A percentile compares a stretch with the other conserved stretches of the same genome.
phyloP scores from a whole-genome alignment of 495 filamentous ascomycete genomes.

The Hypoxylon fuscum region DNA sequence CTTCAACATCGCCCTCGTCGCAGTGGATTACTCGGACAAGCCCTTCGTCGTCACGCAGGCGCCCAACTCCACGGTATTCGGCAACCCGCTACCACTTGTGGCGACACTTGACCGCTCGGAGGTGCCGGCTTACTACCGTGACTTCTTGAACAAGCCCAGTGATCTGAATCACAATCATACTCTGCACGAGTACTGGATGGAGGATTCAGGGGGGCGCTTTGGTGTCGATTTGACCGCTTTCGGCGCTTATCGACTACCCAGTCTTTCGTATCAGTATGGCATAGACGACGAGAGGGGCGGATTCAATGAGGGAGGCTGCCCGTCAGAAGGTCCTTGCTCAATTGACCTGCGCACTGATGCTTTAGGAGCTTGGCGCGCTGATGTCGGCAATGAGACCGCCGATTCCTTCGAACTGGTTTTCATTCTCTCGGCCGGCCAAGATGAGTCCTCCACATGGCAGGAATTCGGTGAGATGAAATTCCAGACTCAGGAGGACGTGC shows the following conservation, averaged over 20 bases:
- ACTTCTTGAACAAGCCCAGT: constrained; percentile 50
- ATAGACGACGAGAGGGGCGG: constrained; percentile 46
- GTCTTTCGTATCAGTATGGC: constrained; percentile 46
- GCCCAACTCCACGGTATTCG: constrained; percentile 49
- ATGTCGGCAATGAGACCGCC: constrained; percentile 49
- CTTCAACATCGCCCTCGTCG: constrained; percentile 56
- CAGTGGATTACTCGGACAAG: constrained; percentile 51
- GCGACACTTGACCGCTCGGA: constrained; percentile 44
- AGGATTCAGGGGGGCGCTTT: constrained; percentile 51
- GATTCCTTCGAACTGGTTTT: constrained; percentile 50
- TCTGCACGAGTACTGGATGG: constrained; percentile 59
- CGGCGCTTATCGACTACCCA: constrained; percentile 50
- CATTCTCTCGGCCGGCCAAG: constrained; percentile 55
- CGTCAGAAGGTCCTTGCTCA: constrained; percentile 41
- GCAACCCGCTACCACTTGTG: constrained; percentile 46
- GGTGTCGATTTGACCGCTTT: constrained; percentile 56
- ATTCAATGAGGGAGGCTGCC: constrained; percentile 50
- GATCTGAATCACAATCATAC: constrained; percentile 53
- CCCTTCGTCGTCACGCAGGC: constrained; percentile 50
- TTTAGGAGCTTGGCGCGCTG: constrained; percentile 49
- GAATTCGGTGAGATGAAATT: constrained; percentile 58
- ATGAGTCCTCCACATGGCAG: constrained; percentile 56
- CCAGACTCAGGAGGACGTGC: constrained; percentile 46
- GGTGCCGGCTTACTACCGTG: constrained; percentile 52
- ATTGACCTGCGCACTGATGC: constrained; percentile 52